Evolutionary conservation across 2,329 filamentous ascomycete species (phyloP).

Genomic region (Zymoseptoria crescenta): DNA sequence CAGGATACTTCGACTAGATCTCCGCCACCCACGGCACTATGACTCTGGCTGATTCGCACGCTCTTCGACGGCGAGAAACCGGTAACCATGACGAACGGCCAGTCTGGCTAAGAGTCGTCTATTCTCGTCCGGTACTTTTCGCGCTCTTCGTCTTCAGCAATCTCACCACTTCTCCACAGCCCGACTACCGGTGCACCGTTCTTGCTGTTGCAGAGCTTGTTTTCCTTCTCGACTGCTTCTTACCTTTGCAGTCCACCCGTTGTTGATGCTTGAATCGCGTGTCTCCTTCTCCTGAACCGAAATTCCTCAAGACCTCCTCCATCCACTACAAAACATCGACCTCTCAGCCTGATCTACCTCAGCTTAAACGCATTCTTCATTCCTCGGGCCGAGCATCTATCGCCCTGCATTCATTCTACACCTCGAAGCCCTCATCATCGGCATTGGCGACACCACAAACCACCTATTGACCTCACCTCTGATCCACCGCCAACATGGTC

Average conservation of each 20-base stretch:
- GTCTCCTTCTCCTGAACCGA: neutral
- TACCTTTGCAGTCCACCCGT: neutral
- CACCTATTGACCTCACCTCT: constrained; percentile 2
- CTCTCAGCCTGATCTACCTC: neutral
- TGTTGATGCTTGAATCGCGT: neutral
- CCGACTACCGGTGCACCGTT: neutral
- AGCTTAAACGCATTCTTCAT: neutral
- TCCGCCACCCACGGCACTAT: neutral
- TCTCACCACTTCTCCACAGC: neutral
- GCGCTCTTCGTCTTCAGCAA: neutral
- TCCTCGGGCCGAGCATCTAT: neutral
- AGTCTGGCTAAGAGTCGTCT: neutral
- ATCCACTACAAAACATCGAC: neutral
- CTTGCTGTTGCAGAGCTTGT: neutral
- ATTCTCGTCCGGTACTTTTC: neutral
- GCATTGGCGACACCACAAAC: neutral
- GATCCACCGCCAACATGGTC: constrained; percentile 30
- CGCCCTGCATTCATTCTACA: neutral
- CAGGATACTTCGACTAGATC: neutral
- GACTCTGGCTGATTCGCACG: neutral
- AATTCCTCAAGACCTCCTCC: neutral
- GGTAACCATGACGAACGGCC: neutral
- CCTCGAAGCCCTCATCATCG: neutral
- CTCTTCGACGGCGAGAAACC: neutral
- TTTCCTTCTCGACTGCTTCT: neutral